Base-by-base conservation (phyloP, 2,329 filamentous ascomycete genomes). In the Xylaria sp. region DNA sequence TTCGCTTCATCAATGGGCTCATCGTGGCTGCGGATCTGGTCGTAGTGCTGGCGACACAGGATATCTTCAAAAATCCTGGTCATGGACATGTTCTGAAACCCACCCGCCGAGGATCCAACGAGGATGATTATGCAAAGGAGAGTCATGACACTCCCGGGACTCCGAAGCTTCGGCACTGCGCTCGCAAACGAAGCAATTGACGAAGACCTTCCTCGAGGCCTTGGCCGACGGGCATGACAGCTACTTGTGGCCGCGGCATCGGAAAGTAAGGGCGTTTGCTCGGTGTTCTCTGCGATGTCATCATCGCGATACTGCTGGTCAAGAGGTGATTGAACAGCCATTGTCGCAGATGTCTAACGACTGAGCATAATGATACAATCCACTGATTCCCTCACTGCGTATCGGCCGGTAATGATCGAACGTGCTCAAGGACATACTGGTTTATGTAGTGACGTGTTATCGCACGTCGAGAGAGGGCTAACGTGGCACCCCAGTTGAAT, bases 51-150 rank as follows among this genome's bases (percentile, higher is more conserved):
- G 61, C 78, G 79, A 69, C 81, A 83, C 23, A 81, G 69, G 39
- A 81, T 78, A 70, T 82, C 79, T 67, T 82, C 81, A 46, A 76
- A 77, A 32, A 80, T 74, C 50, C 80, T 76, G 7, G 78, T 76
- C 46, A 72, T 69, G 18, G 80, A 77, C 30, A 82, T 77, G 9
- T 65, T 70, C 62, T 73, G 75, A 30, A 82, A 73, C 2, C 73
- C 75, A n/a, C 71, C 73, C 1, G 77, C 72, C 36, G 74, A 72
- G 1, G 74, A 69, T 2, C 74, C 67, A 15, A 80, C 32, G 48
- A 82, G 76, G 12, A 80, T 69, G 3, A 79, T 71, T 23, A 71
- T 53, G 15, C 76, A 75, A 10, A 80, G 65, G 20, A 81, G 67
- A 43, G 60, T 43, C 15, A 76, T 59, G 32, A 81, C 53, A n/a